These are phyloP conservation scores for Trichoderma gamsii DNA, from an alignment of 495 filamentous ascomycete genomes.

Conservation along the genomic window DNA sequence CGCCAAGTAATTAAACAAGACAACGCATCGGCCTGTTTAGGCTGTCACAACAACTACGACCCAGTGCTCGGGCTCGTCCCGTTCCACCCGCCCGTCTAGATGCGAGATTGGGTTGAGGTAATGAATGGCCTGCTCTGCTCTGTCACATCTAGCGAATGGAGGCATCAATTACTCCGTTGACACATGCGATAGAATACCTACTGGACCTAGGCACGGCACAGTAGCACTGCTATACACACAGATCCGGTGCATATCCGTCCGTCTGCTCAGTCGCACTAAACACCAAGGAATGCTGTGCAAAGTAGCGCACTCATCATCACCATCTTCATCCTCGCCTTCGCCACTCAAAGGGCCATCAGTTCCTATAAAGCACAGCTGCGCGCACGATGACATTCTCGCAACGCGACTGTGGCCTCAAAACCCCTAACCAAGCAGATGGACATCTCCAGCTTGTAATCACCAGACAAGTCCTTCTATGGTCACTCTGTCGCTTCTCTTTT, in stretches of 20 bases:
- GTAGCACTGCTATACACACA: background rate
- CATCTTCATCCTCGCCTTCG: too few species aligned
- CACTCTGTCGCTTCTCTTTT: background rate
- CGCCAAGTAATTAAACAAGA: too few species aligned
- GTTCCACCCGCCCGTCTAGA: background rate
- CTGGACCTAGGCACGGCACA: background rate
- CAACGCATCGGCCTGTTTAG: background rate
- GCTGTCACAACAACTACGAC: background rate
- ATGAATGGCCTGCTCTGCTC: background rate
- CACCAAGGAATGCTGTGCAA: too few species aligned
- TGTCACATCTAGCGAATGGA: background rate
- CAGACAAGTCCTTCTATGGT: background rate
- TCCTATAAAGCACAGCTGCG: too few species aligned
- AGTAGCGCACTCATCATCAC: too few species aligned
- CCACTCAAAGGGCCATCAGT: too few species aligned
- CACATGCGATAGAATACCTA: background rate
- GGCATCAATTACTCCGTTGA: too few species aligned
- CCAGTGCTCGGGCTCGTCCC: background rate
- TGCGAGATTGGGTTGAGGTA: background rate
- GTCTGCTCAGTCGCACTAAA: too few species aligned
- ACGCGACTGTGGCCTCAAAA: background rate
- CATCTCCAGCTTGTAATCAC: constrained; percentile 1
- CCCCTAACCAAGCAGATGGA: background rate
- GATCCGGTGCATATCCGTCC: too few species aligned
- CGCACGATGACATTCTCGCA: too few species aligned